phyloP scores from a whole-genome alignment of 306 rosid species.

The apple (Malus domestica) region ASM211411v1 NC_041796.1:19067001-19067500 shows the following conservation, averaged over 20 bases:
- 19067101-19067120: constrained; percentile 86
- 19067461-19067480: neutral
- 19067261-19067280: constrained; percentile 89
- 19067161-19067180: neutral
- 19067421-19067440: constrained; percentile 15
- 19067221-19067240: neutral
- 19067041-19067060: constrained; percentile 83
- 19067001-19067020: constrained; percentile 98
- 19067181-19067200: neutral
- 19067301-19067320: constrained; percentile 99
- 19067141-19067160: neutral
- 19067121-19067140: constrained; percentile 84
- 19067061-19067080: constrained; percentile 57
- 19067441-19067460: neutral
- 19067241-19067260: constrained; percentile 76
- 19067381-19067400: constrained; percentile 89
- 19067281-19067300: constrained; percentile 87
- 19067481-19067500: neutral
- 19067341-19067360: constrained; percentile 91
- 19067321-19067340: constrained; percentile 91
- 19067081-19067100: constrained; percentile 96
- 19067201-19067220: neutral
- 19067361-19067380: constrained; percentile 92
- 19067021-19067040: constrained; percentile 96
- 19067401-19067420: constrained; percentile 36